These are phyloP conservation scores for Aspergillus hancockii DNA, from an alignment of 495 filamentous ascomycete genomes.

Conservation along the genomic window DNA sequence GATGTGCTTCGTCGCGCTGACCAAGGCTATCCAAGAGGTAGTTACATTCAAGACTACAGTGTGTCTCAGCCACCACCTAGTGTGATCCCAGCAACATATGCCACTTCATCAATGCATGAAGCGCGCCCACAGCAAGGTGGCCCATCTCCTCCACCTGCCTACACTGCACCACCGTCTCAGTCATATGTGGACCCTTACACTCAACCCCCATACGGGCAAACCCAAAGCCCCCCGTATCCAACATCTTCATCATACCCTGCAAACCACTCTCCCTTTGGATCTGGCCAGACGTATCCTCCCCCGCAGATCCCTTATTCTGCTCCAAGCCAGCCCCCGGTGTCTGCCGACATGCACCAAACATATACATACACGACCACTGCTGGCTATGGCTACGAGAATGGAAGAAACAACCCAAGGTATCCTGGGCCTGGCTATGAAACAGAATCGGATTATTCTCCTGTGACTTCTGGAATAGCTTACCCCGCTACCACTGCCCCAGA, in stretches of 20 bases:
- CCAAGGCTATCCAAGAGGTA: conserved; percentile 48
- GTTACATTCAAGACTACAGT: conserved; percentile 46
- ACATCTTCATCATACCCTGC: conserved; percentile 36
- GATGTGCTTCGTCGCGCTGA: conserved; percentile 59
- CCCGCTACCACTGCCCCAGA: conserved; percentile 48
- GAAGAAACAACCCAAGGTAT: conserved; percentile 48
- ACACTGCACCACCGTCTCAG: conserved; percentile 38
- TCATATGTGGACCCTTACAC: conserved; percentile 41
- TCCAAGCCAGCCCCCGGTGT: conserved; percentile 38
- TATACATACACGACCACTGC: conserved; percentile 44
- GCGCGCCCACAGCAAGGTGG: conserved; percentile 38
- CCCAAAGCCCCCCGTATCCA: conserved; percentile 40
- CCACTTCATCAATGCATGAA: conserved; percentile 38
- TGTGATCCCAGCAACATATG: conserved; percentile 38
- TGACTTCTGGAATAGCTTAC: conserved; percentile 46
- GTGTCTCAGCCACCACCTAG: conserved; percentile 43
- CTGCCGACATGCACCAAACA: conserved; percentile 41
- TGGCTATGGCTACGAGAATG: conserved; percentile 43
- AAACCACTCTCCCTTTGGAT: conserved; percentile 41
- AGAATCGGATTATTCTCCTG: conserved; percentile 46
- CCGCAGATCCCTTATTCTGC: conserved; percentile 42
- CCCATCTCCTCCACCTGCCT: conserved; percentile 43
- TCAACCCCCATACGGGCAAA: conserved; percentile 36
- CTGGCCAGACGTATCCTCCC: conserved; percentile 37
- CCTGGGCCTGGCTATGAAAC: conserved; percentile 48